Evolutionary conservation across 768 basidiomycete genomes (phyloP).

Genomic region (Cystobasidium onofrii): DNA sequence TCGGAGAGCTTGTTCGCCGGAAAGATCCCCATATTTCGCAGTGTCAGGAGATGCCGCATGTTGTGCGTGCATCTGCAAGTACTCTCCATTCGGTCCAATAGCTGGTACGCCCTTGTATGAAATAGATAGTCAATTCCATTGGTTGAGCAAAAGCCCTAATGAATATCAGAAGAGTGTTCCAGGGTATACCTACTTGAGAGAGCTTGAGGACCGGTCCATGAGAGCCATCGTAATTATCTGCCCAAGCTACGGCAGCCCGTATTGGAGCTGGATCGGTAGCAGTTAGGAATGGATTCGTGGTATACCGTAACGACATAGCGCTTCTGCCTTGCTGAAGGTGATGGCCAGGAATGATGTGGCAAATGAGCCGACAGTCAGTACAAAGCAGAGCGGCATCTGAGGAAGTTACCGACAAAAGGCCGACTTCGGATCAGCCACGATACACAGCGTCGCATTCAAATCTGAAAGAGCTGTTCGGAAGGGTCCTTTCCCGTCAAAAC

Average conservation of each 20-base stretch:
- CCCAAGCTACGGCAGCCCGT: slow-evolving; percentile 3
- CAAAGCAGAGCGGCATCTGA: background rate
- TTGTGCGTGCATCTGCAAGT: background rate
- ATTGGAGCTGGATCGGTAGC: slow-evolving; percentile 23
- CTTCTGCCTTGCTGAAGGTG: too few relatives aligned
- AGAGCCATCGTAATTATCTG: background rate
- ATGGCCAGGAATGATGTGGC: background rate
- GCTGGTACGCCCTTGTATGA: slow-evolving; percentile 28
- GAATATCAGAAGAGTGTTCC: too few relatives aligned
- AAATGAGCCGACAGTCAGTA: background rate
- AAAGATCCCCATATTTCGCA: slow-evolving; percentile 4
- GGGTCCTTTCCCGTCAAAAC: too few relatives aligned
- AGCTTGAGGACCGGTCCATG: slow-evolving; percentile 20
- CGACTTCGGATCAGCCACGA: background rate
- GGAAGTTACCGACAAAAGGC: too few relatives aligned
- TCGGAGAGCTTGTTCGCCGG: slow-evolving; percentile 10
- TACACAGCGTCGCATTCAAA: too few relatives aligned
- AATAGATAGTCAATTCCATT: too few relatives aligned
- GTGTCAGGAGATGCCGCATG: background rate
- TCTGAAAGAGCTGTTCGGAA: too few relatives aligned
- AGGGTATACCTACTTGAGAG: slow-evolving; percentile 3
- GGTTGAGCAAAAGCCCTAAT: too few relatives aligned
- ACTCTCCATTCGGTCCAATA: background rate
- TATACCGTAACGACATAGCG: background rate
- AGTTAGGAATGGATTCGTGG: slow-evolving; percentile 1